Evolutionary conservation across 2,329 filamentous ascomycete genomes (phyloP), one percentile per base, ranked within the genome.

Genomic region (Penicillium italicum): DNA sequence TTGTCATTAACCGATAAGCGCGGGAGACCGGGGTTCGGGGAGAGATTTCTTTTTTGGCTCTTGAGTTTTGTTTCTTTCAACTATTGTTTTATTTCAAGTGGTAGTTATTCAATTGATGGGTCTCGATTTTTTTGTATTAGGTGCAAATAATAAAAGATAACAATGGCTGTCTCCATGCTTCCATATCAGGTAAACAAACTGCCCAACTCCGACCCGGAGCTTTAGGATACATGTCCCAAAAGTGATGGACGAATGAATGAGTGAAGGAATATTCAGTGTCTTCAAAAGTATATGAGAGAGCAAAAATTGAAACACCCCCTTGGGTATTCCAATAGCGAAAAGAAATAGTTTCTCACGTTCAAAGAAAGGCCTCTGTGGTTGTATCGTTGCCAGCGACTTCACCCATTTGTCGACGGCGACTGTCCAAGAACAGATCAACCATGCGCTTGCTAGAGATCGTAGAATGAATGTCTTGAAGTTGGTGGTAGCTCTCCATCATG

Each of bases 21-120:
- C 71, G 69, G 70, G 64, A 69, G 69, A 69, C 71, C 70, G 67
- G 66, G 67, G 69, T 72, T 71, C 68, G 69, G 69, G 67, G 69
- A 69, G 66, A 65, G 65, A 68, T 66, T 70, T 69, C 41, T 65
- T 66, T 66, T 65, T 58, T 55, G 22, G n/a, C 4, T 6, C 14
- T 43, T 20, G 3, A 2, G 14, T 30, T 16, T 16, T 20, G 1
- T 31, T 4, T 6, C 6, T 1, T 12, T 18, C 6, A 2, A 7
- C 18, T 2, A 20, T 14, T 4, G 7, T 38, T 8, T 7, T 12
- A 5, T 1, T 18, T 14, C 3, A 31, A 14, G 18, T 16, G 4
- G 10, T n/a, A n/a, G n/a, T n/a, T n/a, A n/a, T n/a, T n/a, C n/a
- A n/a, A n/a, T n/a, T n/a, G n/a, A n/a, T n/a, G n/a, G n/a, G n/a